phyloP scores from a whole-genome alignment of 352 stramenopile species.

The Labyrinthula sp. region DNA sequence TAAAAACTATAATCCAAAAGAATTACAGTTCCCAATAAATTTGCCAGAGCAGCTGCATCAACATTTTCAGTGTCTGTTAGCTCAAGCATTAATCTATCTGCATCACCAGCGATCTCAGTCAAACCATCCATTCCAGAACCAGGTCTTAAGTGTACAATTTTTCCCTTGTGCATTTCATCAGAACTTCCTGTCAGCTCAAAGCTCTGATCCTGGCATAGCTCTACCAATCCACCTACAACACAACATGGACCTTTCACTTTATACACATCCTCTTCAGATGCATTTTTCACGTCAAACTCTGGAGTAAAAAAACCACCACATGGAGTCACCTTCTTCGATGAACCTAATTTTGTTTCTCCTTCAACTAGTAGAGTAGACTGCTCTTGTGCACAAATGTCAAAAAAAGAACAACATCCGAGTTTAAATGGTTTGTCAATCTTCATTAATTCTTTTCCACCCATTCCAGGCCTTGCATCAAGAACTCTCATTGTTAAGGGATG shows the following conservation, averaged over 20 bases:
- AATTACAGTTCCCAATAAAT: constrained; percentile 21
- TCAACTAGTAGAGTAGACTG: too few relatives aligned
- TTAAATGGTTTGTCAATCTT: constrained; percentile 22
- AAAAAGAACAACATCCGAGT: constrained; percentile 8
- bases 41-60: too few relatives aligned
- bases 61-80: too few relatives aligned
- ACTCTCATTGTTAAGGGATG: constrained; percentile 9
- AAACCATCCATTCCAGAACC: too few relatives aligned
- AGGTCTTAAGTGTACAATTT: too few relatives aligned
- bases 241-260: constrained; percentile 3
- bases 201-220: constrained; percentile 24
- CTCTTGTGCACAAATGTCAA: constrained; percentile 25
- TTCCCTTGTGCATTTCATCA: too few relatives aligned
- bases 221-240: constrained; percentile 12
- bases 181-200: constrained; percentile 1
- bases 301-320: constrained; percentile 16
- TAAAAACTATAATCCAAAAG: constrained; percentile 22
- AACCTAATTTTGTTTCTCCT: too few relatives aligned
- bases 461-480: constrained; percentile 8
- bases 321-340: constrained; percentile 4
- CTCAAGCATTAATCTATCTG: too few relatives aligned
- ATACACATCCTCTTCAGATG: background rate
- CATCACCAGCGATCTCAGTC: too few relatives aligned
- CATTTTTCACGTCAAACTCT: constrained; percentile 10
- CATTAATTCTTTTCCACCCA: constrained; percentile 2